Base-by-base conservation (phyloP, 208 protist species). In the Phytomonas sp. region DNA sequence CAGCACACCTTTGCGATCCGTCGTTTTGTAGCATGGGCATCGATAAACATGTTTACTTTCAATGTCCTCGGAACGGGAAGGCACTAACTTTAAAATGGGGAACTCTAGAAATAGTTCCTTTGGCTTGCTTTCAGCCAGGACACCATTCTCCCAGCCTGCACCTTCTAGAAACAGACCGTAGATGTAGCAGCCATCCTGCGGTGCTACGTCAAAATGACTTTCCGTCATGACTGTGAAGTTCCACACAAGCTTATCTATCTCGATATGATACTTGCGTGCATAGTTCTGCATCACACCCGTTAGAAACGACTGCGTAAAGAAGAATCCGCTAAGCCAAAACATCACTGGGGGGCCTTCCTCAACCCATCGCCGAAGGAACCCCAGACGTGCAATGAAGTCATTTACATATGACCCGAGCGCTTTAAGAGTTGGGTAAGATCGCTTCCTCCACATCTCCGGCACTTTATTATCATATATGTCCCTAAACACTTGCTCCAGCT, bases 291-390 rank as follows among this genome's bases (percentile, higher is more conserved):
- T 94, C 11, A 97, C 92, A 60, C 95, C 97, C 0, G 96, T 98
- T 66, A 98, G 77, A 82, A 98, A 98, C 0, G 94, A 96, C 77
- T 98, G 96, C 34, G 98, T 98, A 87, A 99, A 99, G 91, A 98
- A 99, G 80, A 99, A 98, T 31, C 94, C 95, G 61, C 95, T 97
- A 37, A 99, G 84, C 95, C 95, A 98, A 84, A 98, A 99, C 51
- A 86, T 82, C 11, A 74, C 64, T 66, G 97, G 96, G 23, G 85
- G 87, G 0, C 85, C 95, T 36, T 81, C 75, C 43, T 92, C 85
- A 73, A 88, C 90, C 89, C 93, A 95, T 40, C 76, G 83, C 53
- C 81, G 73, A 9, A 98, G 83, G 72, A 99, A 99, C 26, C 82
- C 72, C 37, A 99, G 80, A 34, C 98, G 85, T 1, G 82, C 78